Evolutionary conservation across 305 asterid genomes (phyloP).

Genomic region (Fraxinus angustifolia): DNA sequence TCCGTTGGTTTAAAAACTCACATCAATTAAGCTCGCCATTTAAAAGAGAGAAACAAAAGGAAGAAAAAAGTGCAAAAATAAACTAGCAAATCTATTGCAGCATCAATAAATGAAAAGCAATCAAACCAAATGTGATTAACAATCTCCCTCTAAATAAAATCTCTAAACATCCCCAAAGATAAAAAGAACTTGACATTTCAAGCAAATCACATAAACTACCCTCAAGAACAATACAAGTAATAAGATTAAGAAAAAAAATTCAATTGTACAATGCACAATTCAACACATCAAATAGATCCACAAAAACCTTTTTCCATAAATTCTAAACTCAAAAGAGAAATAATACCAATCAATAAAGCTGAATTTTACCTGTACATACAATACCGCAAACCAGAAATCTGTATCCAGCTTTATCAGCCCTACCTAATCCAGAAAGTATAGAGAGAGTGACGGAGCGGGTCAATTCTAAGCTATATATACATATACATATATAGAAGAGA

Average conservation of each 20-base stretch:
- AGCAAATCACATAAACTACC: conserved; percentile 9
- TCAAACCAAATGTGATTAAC: conserved; percentile 18
- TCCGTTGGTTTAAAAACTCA: background rate
- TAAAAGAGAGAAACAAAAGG: background rate
- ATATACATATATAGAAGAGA: conserved; percentile 12
- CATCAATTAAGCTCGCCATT: conserved; percentile 1
- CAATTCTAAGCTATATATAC: background rate
- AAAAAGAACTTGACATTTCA: conserved; percentile 20
- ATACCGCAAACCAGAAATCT: conserved; percentile 6
- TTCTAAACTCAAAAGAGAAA: conserved; percentile 24
- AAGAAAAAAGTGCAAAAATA: background rate
- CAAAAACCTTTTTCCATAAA: conserved; percentile 12
- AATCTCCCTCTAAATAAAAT: conserved; percentile 6
- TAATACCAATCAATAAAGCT: background rate
- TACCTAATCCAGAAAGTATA: conserved; percentile 26
- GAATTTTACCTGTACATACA: conserved; percentile 26
- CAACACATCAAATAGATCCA: conserved; percentile 30
- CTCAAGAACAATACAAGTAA: background rate
- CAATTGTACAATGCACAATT: conserved; percentile 20
- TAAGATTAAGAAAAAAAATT: background rate
- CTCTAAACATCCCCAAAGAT: conserved; percentile 16
- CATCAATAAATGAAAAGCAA: conserved; percentile 15
- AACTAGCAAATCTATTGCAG: background rate
- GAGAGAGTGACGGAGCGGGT: background rate
- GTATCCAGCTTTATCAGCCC: conserved; percentile 10